Base-by-base conservation (phyloP, 2,329 filamentous ascomycete genomes). In the Trichoderma harzianum region DNA sequence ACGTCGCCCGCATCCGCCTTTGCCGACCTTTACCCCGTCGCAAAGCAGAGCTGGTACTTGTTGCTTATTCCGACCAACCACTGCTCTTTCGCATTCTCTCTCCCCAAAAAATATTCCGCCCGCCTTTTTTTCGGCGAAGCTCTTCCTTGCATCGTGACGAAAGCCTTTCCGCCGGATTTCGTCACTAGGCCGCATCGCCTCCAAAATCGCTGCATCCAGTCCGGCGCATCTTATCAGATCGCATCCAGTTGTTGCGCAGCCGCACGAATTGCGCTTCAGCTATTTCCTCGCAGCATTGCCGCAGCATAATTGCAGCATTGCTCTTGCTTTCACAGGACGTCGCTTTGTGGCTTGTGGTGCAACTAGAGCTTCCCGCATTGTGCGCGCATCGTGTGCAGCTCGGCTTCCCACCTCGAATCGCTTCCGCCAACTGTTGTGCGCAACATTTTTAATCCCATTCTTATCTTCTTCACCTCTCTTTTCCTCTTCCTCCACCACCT, bases 41-140 rank as follows among this genome's bases (percentile, higher is more conserved):
- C 69, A 66, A 65, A n/a, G 26, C 18, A 30, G 10, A 3, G n/a
- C 47, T 11, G 39, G 34, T 61, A 71, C 69, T 67, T 57, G 63
- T 67, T 53, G 32, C 18, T 43, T 30, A 32, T 70, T 70, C 68
- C 68, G 62, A 67, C 71, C 71, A 72, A 72, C 71, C 71, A 72
- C 57, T 32, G 67, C 53, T 30, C 71, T 61, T 70, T 66, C 71
- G 71, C 71, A 70, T 66, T 69, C 53, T 62, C 39, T 55, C 53
- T 66, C 47, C 24, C 47, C 57, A 58, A 73, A 70, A 66, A 64
- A 64, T 64, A 70, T 65, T 57, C 71, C 67, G 28, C 51, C 60
- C n/a, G 43, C 36, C 32, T 66, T 39, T 43, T 60, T 60, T 70
- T 39, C 16, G 55, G 36, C 21, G 61, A 63, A 68, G 55, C 55